Conservation (phyloP, 2,329 filamentous ascomycete genomes). For the Colletotrichum lindemuthianum region DNA sequence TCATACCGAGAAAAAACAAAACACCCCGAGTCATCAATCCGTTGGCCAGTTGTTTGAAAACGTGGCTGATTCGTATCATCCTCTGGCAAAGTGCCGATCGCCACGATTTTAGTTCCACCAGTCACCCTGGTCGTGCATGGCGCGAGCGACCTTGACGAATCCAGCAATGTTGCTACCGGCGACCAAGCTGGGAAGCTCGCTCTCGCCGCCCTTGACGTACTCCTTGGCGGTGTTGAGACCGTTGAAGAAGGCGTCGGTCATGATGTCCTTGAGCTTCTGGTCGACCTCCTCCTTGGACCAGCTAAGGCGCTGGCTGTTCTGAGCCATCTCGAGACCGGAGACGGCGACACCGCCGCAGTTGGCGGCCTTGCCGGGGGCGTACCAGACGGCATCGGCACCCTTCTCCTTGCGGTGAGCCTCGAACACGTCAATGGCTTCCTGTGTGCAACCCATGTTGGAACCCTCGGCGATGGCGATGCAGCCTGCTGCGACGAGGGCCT, state of each 20-base stretch:
- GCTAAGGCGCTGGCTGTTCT: constrained; percentile 88
- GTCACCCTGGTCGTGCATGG: constrained; percentile 97
- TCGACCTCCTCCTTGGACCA: constrained; percentile 95
- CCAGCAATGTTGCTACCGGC: constrained; percentile 97
- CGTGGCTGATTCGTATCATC: constrained; percentile 3
- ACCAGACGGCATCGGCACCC: constrained; percentile 82
- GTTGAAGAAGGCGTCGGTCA: constrained; percentile 93
- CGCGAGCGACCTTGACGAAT: constrained; percentile 93
- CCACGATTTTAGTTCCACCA: constrained; percentile 69
- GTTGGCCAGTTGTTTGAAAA: constrained; percentile 6
- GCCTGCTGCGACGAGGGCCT: constrained; percentile 80
- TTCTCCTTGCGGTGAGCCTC: constrained; percentile 80
- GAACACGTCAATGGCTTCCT: constrained; percentile 93
- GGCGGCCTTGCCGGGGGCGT: constrained; percentile 95
- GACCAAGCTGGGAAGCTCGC: constrained; percentile 88
- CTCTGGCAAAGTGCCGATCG: not conserved
- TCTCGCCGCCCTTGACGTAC: constrained; percentile 82
- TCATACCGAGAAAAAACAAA: constrained; percentile 20
- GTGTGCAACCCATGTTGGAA: constrained; percentile 98
- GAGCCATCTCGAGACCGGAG: constrained; percentile 97
- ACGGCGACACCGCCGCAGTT: constrained; percentile 98
- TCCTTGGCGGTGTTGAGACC: constrained; percentile 89
- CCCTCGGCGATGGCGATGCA: constrained; percentile 92
- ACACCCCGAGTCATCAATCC: constrained; percentile 19
- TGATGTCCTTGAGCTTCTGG: constrained; percentile 89